These are phyloP conservation scores for Aristolochia californica DNA, from an alignment of 164 flowering plant species.

Conservation along the genomic window DNA sequence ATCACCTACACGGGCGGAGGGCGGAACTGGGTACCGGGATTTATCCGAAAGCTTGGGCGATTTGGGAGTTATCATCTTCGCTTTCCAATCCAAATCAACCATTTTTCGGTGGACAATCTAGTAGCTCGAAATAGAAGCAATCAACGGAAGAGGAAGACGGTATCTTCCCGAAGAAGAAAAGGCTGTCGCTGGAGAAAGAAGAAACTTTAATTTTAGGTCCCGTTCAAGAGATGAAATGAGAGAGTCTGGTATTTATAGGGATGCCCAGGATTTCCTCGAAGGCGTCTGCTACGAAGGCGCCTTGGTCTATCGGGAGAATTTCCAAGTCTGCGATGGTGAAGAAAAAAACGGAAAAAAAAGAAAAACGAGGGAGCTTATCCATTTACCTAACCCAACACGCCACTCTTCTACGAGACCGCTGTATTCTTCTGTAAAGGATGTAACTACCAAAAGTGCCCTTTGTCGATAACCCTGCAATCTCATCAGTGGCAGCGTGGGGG, in stretches of 20 bases:
- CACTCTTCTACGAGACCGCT: background rate
- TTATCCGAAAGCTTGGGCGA: slow-evolving; percentile 10
- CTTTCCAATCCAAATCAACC: slow-evolving; percentile 27
- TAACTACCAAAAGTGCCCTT: background rate
- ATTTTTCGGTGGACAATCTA: slow-evolving; percentile 8
- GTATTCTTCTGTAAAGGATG: background rate
- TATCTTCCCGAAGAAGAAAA: no score
- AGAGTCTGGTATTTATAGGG: background rate
- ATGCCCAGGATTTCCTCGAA: slow-evolving; percentile 3
- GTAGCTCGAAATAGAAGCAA: no score
- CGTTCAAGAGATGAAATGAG: background rate
- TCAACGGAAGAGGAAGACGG: no score
- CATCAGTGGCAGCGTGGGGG: no score
- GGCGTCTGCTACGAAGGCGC: background rate
- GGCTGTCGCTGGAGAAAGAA: no score
- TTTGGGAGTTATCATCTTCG: slow-evolving; percentile 15
- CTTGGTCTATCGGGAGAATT: slow-evolving; percentile 10
- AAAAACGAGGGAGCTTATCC: slow-evolving; percentile 26
- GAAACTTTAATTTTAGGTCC: no score
- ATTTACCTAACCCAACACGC: slow-evolving; percentile 5
- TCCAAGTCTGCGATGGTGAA: slow-evolving; percentile 1
- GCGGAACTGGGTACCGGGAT: slow-evolving; percentile 3
- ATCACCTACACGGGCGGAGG: slow-evolving; percentile 6
- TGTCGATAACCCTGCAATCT: background rate
- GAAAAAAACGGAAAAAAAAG: slow-evolving; percentile 11